Conservation (phyloP, 2,329 filamentous ascomycete species). For the Sporothrix brunneoviolacea region DNA sequence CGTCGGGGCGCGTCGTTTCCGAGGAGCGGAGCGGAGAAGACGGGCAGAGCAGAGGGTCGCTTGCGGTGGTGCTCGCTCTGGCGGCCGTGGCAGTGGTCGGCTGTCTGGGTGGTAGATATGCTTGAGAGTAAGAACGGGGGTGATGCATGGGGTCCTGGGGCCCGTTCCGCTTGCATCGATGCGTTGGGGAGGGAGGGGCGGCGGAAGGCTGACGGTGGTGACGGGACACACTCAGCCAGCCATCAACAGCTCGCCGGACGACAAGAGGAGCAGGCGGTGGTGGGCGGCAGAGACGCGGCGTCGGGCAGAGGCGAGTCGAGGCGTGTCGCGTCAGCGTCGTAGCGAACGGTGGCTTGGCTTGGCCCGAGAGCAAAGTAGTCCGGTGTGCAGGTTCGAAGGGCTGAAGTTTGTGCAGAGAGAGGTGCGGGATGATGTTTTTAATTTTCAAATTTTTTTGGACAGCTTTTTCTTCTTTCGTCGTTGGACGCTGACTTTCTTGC, state of each 20-base stretch:
- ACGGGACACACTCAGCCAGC: conserved; percentile 7
- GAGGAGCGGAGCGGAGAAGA: not conserved
- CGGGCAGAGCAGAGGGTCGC: not conserved
- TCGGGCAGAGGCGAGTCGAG: too few relatives aligned
- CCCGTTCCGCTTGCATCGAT: conserved; percentile 19
- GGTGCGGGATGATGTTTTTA: not conserved
- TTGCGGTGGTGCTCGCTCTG: not conserved
- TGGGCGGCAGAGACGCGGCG: not conserved
- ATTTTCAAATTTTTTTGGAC: not conserved
- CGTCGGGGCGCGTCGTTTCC: not conserved
- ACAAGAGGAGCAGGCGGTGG: not conserved
- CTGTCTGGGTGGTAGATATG: not conserved
- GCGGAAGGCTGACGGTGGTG: not conserved
- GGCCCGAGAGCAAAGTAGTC: too few relatives aligned
- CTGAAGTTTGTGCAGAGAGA: not conserved
- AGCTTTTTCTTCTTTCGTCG: not conserved
- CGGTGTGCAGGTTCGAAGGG: too few relatives aligned
- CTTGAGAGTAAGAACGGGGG: not conserved
- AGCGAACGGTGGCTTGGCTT: too few relatives aligned
- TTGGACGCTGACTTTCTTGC: not conserved
- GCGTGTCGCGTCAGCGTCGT: too few relatives aligned
- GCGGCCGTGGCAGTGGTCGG: not conserved
- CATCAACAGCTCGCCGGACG: not conserved
- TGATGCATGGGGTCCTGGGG: conserved; percentile 12
- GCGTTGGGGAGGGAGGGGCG: not conserved